Conservation (phyloP, 306 rosid species). For the Rubus idaeus region DNA sequence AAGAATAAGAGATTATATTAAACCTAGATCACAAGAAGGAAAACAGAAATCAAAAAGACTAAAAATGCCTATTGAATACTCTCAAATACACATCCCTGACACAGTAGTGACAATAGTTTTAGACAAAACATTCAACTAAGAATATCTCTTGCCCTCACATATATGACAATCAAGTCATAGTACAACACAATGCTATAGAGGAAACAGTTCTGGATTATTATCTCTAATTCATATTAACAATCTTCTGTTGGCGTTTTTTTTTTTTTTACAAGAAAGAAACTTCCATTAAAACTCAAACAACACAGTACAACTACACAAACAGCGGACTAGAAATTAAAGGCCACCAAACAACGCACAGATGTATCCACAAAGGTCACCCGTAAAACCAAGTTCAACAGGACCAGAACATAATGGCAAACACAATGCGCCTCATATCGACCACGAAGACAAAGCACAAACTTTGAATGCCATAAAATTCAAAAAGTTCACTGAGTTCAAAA, state of each 20-base stretch:
- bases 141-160: neutral
- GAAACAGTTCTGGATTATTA: neutral
- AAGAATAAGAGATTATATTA: neutral
- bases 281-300: too few relatives aligned
- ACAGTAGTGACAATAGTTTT: too few relatives aligned
- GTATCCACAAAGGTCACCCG: too few relatives aligned
- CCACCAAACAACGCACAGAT: too few relatives aligned
- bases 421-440: neutral
- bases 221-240: neutral
- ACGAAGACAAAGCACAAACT: neutral
- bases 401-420: too few relatives aligned
- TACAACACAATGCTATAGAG: neutral
- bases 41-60: neutral
- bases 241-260: neutral
- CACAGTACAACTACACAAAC: neutral
- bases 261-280: too few relatives aligned
- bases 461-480: neutral
- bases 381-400: too few relatives aligned
- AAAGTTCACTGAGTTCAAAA: slow-evolving; percentile 12
- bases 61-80: too few relatives aligned
- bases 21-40: neutral
- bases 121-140: too few relatives aligned
- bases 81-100: neutral
- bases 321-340: too few relatives aligned
- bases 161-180: neutral